phyloP scores from a whole-genome alignment of 2,329 filamentous ascomycete genomes.

The Colletotrichum theobromicola region DNA sequence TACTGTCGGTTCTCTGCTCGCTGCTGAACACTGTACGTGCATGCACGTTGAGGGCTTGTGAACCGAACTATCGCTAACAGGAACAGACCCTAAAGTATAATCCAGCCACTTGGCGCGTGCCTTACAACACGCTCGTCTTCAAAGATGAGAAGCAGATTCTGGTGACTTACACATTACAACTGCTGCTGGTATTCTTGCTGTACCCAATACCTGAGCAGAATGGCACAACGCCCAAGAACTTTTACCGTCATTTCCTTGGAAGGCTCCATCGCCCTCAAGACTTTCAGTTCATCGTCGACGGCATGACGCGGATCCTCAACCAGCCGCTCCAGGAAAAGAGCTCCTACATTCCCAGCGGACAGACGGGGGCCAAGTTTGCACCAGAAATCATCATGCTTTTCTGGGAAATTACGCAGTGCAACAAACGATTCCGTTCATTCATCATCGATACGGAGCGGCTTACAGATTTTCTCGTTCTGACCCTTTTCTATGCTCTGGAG shows the following conservation, averaged over 20 bases:
- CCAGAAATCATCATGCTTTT: slow-evolving; percentile 97
- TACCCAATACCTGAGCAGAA: slow-evolving; percentile 86
- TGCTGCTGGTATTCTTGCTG: slow-evolving; percentile 83
- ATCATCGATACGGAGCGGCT: slow-evolving; percentile 95
- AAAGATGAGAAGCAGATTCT: slow-evolving; percentile 89
- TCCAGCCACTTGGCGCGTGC: slow-evolving; percentile 89
- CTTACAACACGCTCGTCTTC: slow-evolving; percentile 91
- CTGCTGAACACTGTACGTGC: slow-evolving; percentile 84
- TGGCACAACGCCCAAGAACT: slow-evolving; percentile 78
- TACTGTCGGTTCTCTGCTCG: slow-evolving; percentile 89
- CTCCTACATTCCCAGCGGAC: slow-evolving; percentile 86
- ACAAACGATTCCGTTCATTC: slow-evolving; percentile 95
- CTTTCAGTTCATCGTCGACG: slow-evolving; percentile 96
- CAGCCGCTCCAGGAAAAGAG: slow-evolving; percentile 89
- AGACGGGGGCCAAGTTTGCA: slow-evolving; percentile 82
- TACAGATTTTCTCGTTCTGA: slow-evolving; percentile 89
- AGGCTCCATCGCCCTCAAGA: slow-evolving; percentile 92
- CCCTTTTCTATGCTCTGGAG: slow-evolving; percentile 92
- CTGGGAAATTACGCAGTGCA: slow-evolving; percentile 97
- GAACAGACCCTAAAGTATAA: slow-evolving; percentile 90
- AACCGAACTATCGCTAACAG: neutral
- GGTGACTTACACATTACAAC: slow-evolving; percentile 89
- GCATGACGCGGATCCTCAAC: slow-evolving; percentile 90
- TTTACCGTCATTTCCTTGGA: slow-evolving; percentile 90
- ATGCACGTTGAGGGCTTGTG: no score